Evolutionary conservation across 208 protist species (phyloP).

Genomic region (Porcisia hertigi): DNA sequence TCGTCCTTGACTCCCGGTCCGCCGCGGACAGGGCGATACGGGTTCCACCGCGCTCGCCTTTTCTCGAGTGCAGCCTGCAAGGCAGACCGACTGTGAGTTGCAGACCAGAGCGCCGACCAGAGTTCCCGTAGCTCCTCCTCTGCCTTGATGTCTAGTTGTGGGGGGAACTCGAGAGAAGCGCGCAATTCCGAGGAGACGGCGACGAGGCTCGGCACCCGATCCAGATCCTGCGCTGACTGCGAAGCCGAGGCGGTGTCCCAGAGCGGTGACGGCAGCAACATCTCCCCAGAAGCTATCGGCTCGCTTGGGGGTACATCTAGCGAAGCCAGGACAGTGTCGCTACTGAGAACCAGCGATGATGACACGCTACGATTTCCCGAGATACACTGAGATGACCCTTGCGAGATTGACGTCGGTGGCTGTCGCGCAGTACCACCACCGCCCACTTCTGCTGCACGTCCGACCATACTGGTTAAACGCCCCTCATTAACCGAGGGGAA

Average conservation of each 20-base stretch:
- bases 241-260: slow-evolving; percentile 7
- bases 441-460: neutral
- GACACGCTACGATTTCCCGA: slow-evolving; percentile 2
- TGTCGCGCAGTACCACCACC: neutral
- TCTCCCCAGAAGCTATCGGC: neutral
- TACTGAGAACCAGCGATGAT: slow-evolving; percentile 27
- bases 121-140: slow-evolving; percentile 48
- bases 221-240: neutral
- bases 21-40: slow-evolving; percentile 67
- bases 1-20: slow-evolving; percentile 49
- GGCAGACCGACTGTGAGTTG: slow-evolving; percentile 45
- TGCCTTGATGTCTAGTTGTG: slow-evolving; percentile 39
- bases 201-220: neutral
- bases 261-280: neutral
- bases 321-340: slow-evolving; percentile 16
- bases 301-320: neutral
- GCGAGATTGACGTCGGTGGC: neutral
- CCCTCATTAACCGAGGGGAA: neutral
- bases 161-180: slow-evolving; percentile 46
- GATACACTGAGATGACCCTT: neutral
- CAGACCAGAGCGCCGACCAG: slow-evolving; percentile 44
- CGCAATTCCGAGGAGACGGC: slow-evolving; percentile 9
- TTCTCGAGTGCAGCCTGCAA: slow-evolving; percentile 41
- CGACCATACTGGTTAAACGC: neutral
- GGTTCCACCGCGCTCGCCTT: slow-evolving; percentile 66